Percentiles rank a stretch among this genome's conserved stretches.
Conservation (phyloP, 257 asterid genomes). For the Coffea eugenioides region DNA sequence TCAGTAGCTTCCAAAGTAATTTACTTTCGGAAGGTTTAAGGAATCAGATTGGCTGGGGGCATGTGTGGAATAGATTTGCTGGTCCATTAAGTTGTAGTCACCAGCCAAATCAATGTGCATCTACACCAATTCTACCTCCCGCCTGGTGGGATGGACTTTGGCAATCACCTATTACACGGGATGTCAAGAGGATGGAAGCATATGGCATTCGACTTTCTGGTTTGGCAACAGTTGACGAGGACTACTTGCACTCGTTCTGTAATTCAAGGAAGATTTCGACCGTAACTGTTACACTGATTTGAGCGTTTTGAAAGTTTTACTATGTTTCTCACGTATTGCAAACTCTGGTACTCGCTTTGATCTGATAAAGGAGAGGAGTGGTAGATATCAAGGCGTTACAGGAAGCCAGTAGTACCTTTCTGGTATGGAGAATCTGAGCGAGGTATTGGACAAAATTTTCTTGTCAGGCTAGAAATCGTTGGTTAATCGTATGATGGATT, state of each 20-base stretch:
- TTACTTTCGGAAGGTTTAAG: constrained; percentile 65
- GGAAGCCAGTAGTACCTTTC: not conserved
- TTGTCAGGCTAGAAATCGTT: not conserved
- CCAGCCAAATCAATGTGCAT: constrained; percentile 78
- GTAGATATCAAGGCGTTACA: too few species aligned
- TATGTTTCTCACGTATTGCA: not conserved
- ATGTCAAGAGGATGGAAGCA: constrained; percentile 63
- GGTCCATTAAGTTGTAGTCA: constrained; percentile 74
- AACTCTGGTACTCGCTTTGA: not conserved
- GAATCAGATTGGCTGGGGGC: constrained; percentile 95
- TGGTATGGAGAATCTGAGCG: not conserved
- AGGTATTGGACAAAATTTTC: not conserved
- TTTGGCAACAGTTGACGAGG: constrained; percentile 58
- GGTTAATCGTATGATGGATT: not conserved
- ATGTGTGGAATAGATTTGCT: constrained; percentile 89
- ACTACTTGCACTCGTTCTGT: constrained; percentile 49
- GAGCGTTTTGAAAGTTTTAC: not conserved
- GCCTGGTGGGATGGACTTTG: constrained; percentile 99
- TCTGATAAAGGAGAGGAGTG: not conserved
- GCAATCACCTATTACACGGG: constrained; percentile 95
- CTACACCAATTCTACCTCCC: constrained; percentile 83
- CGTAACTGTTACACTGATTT: constrained; percentile 42
- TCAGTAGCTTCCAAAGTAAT: constrained; percentile 84
- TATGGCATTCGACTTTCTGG: constrained; percentile 75
- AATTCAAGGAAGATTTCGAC: constrained; percentile 35